Conservation (phyloP, 2,329 filamentous ascomycete species). For the Colletotrichum nymphaeae region DNA sequence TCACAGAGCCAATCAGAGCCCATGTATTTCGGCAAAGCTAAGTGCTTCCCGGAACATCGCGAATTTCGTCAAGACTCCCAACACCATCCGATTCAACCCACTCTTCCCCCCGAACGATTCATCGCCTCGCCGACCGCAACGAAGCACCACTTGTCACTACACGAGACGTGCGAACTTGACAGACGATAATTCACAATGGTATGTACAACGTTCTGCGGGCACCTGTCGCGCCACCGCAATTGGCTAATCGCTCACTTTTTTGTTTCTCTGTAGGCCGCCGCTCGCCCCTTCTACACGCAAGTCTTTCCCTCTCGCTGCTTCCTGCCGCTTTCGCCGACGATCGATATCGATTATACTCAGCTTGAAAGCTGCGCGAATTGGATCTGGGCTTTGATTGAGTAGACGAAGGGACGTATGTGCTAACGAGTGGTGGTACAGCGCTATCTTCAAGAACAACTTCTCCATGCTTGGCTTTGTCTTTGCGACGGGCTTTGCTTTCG, state of each 20-base stretch:
- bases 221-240: conserved; percentile 8
- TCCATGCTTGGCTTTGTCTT: conserved; percentile 91
- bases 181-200: conserved; percentile 49
- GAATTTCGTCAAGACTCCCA: conserved; percentile 37
- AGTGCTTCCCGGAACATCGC: conserved; percentile 37
- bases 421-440: conserved; percentile 61
- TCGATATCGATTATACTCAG: background rate
- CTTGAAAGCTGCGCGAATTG: background rate
- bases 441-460: conserved; percentile 87
- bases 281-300: conserved; percentile 53
- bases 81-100: conserved; percentile 21
- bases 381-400: background rate
- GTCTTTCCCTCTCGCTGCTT: conserved; percentile 37
- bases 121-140: conserved; percentile 29
- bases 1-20: conserved; percentile 23
- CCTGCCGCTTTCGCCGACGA: background rate
- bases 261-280: conserved; percentile 46
- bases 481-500: conserved; percentile 86
- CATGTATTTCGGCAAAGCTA: conserved; percentile 36
- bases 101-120: conserved; percentile 1
- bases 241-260: conserved; percentile 49
- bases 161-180: conserved; percentile 23
- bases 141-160: conserved; percentile 27
- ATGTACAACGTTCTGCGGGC: conserved; percentile 32
- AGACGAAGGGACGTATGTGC: background rate